phyloP scores from a whole-genome alignment of 768 basidiomycete genomes.

The Amanita pallidorosea region DNA sequence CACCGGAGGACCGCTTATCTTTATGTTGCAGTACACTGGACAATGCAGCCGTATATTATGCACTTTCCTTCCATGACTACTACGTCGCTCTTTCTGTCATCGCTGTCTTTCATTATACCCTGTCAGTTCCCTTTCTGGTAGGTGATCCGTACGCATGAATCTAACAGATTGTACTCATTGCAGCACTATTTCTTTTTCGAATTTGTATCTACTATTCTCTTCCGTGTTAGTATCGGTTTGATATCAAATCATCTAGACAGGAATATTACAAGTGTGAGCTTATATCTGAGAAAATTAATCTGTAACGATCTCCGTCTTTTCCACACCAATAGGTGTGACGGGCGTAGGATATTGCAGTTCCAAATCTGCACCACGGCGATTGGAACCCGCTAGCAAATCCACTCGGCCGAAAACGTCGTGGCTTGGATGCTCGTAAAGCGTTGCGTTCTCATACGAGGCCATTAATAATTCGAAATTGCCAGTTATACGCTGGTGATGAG shows the following conservation, averaged over 20 bases:
- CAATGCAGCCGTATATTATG: conserved; percentile 2
- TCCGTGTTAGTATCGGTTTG: background rate
- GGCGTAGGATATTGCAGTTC: conserved; percentile 4
- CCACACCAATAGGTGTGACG: conserved; percentile 3
- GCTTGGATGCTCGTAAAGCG: background rate
- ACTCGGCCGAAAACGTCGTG: background rate
- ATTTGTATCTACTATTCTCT: conserved; percentile 1
- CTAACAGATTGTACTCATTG: conserved; percentile 6
- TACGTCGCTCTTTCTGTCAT: conserved; percentile 1
- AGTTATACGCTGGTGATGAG: background rate
- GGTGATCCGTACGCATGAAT: conserved; percentile 1
- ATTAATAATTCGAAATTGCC: background rate
- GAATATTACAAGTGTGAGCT: background rate
- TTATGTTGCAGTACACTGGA: conserved; percentile 3
- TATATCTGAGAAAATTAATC: background rate
- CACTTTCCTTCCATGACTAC: background rate
- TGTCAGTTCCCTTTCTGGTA: conserved; percentile 2
- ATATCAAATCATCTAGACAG: background rate
- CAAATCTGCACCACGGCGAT: background rate
- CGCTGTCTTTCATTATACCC: conserved; percentile 3
- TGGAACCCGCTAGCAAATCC: background rate
- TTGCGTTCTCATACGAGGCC: background rate
- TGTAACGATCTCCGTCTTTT: background rate
- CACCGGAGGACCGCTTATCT: background rate
- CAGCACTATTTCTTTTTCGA: conserved; percentile 2